phyloP scores from a whole-genome alignment of 2,329 filamentous ascomycete genomes.

The Exophiala spinifera region DNA sequence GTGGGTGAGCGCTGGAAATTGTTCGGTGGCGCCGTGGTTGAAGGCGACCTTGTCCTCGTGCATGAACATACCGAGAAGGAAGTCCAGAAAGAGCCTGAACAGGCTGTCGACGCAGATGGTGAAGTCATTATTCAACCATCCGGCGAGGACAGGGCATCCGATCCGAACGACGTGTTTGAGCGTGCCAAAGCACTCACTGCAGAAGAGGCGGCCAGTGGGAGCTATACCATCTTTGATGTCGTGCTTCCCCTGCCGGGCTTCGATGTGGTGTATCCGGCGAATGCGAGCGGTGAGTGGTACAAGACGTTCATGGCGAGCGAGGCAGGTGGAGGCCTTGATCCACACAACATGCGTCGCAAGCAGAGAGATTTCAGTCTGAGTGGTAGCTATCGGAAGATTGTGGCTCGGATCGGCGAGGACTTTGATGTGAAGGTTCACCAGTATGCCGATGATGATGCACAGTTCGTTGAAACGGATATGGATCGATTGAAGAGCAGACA shows the following conservation, averaged over 20 bases:
- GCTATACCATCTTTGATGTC: conserved; percentile 79
- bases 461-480: conserved; percentile 85
- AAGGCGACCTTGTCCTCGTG: conserved; percentile 78
- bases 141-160: conserved; percentile 54
- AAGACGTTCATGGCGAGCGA: conserved; percentile 77
- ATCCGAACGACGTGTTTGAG: conserved; percentile 56
- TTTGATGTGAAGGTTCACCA: conserved; percentile 66
- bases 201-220: conserved; percentile 73
- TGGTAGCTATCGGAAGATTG: conserved; percentile 81
- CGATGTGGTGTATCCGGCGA: conserved; percentile 81
- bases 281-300: conserved; percentile 82
- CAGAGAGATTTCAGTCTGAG: conserved; percentile 86
- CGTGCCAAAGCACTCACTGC: conserved; percentile 71
- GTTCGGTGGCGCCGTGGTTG: conserved; percentile 70
- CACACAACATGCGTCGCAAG: conserved; percentile 78
- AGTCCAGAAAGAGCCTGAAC: conserved; percentile 31
- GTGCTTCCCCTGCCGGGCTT: conserved; percentile 91
- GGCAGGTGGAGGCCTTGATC: conserved; percentile 74
- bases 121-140: conserved; percentile 64
- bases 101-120: conserved; percentile 57
- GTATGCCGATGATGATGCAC: conserved; percentile 67
- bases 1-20: conserved; percentile 76
- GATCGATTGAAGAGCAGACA: conserved; percentile 58
- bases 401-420: conserved; percentile 64
- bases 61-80: conserved; percentile 54